Percentiles rank a stretch among this genome's conserved stretches.
Evolutionary conservation across 2,329 filamentous ascomycete genomes (phyloP).

Genomic region (Sarocladium kiliense): DNA sequence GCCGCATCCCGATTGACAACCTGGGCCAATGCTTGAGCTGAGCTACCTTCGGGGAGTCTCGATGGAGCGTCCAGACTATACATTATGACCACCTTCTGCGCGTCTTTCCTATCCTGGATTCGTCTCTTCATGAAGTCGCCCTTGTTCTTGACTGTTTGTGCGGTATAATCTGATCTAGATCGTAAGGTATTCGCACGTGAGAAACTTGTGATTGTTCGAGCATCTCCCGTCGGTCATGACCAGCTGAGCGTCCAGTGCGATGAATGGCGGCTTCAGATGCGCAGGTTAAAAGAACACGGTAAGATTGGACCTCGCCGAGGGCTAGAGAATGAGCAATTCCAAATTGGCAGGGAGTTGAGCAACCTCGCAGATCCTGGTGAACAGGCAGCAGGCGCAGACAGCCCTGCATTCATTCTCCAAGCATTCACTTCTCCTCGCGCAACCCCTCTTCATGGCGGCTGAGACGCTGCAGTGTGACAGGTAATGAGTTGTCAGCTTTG

Average conservation of each 20-base stretch:
- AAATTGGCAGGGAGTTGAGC: no score
- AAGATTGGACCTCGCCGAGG: no score
- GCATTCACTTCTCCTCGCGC: not conserved
- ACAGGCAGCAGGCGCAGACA: not conserved
- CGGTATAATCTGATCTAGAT: no score
- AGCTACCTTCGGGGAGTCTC: not conserved
- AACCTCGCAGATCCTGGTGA: not conserved
- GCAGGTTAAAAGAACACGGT: no score
- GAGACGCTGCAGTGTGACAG: not conserved
- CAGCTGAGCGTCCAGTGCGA: no score
- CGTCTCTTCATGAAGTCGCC: not conserved
- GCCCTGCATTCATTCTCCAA: no score
- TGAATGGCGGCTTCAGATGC: no score
- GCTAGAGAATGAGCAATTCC: no score
- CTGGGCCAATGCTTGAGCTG: slow-evolving; percentile 7
- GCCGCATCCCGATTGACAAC: slow-evolving; percentile 10
- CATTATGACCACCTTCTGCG: not conserved
- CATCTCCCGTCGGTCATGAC: no score
- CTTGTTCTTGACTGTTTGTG: no score
- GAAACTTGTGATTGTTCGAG: no score
- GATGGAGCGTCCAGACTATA: not conserved
- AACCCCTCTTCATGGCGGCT: not conserved
- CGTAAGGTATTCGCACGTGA: no score
- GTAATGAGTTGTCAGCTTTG: not conserved
- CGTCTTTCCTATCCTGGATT: not conserved